Percentiles rank a stretch among this genome's conserved stretches.
Evolutionary conservation across 495 filamentous ascomycete species (phyloP).

Genomic region (Geoglossum glabrum): DNA sequence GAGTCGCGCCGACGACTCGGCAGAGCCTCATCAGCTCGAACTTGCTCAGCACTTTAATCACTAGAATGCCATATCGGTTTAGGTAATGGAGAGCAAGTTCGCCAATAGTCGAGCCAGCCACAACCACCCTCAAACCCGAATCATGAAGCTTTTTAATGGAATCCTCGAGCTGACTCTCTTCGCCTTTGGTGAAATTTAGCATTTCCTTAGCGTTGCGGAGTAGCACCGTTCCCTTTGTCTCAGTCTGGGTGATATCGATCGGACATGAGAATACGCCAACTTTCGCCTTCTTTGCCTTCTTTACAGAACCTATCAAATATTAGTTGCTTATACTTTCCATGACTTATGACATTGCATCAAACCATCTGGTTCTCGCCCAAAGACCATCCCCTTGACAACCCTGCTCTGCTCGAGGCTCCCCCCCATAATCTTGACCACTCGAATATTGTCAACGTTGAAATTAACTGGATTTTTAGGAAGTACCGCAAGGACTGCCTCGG

Average conservation of each 20-base stretch:
- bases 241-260: slow-evolving; percentile 87
- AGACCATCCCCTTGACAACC: slow-evolving; percentile 98
- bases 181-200: slow-evolving; percentile 93
- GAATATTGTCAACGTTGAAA: slow-evolving; percentile 99
- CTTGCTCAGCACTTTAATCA: slow-evolving; percentile 96
- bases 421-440: slow-evolving; percentile 99
- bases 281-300: slow-evolving; percentile 81
- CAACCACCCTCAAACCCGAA: slow-evolving; percentile 74
- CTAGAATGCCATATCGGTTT: slow-evolving; percentile 85
- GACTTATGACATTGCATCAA: background rate
- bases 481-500: slow-evolving; percentile 84
- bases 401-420: slow-evolving; percentile 80
- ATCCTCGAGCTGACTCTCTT: slow-evolving; percentile 77
- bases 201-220: slow-evolving; percentile 96
- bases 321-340: background rate
- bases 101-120: slow-evolving; percentile 79
- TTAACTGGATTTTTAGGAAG: slow-evolving; percentile 93
- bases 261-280: slow-evolving; percentile 94
- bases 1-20: slow-evolving; percentile 89
- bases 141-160: slow-evolving; percentile 91
- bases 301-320: slow-evolving; percentile 33
- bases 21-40: slow-evolving; percentile 88
- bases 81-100: slow-evolving; percentile 96
- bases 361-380: slow-evolving; percentile 74
- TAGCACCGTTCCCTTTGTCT: slow-evolving; percentile 99